These are phyloP conservation scores for Colletotrichum sp. DNA, from an alignment of 2,329 filamentous ascomycete species.

Conservation along the genomic window DNA sequence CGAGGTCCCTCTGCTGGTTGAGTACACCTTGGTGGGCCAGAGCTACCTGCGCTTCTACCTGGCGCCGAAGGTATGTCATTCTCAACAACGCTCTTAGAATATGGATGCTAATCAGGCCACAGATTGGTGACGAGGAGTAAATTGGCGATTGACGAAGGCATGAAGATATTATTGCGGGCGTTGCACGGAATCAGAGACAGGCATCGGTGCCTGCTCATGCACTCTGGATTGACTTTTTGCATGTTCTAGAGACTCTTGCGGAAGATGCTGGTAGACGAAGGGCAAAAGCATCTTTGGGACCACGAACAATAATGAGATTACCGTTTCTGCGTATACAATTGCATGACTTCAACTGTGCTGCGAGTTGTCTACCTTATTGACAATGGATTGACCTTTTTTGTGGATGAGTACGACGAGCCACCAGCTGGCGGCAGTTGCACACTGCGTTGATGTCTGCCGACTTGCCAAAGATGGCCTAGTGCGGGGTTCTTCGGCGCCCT, in stretches of 20 bases:
- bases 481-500: conserved; percentile 16
- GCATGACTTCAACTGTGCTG: neutral
- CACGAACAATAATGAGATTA: conserved; percentile 18
- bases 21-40: conserved; percentile 81
- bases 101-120: neutral
- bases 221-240: conserved; percentile 21
- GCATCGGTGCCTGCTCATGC: conserved; percentile 5
- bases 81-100: neutral
- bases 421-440: conserved; percentile 7
- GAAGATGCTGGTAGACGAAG: conserved; percentile 9
- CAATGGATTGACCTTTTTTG: neutral
- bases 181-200: conserved; percentile 16
- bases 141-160: conserved; percentile 3
- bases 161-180: conserved; percentile 15
- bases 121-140: conserved; percentile 47
- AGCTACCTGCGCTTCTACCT: conserved; percentile 97
- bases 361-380: neutral
- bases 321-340: conserved; percentile 3
- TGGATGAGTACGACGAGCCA: neutral
- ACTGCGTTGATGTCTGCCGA: neutral
- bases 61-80: conserved; percentile 81
- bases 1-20: conserved; percentile 94
- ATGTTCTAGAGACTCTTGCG: conserved; percentile 14
- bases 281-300: conserved; percentile 16
- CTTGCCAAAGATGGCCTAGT: conserved; percentile 3